Evolutionary conservation across 2,329 filamentous ascomycete species (phyloP), one percentile per base, ranked within the genome.

Genomic region (Talaromyces islandicus): DNA sequence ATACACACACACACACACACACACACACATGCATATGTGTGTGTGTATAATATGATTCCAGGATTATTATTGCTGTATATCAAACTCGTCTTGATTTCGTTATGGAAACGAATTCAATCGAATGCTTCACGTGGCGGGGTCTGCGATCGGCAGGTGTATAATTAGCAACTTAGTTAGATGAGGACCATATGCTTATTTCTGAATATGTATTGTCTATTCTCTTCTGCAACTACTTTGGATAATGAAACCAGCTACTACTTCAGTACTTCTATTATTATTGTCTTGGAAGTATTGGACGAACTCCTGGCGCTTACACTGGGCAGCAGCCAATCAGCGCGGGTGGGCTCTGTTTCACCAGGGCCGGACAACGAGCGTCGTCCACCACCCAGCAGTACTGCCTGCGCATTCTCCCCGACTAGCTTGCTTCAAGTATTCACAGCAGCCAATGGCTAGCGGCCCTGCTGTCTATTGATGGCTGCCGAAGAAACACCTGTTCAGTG

Each of bases 331-430:
- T 46, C 43, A 4, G 43, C 43, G 19, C 32, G 38, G 27, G 19
- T 29, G 32, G 11, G 21, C 25, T 24, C 29, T 60, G 59, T 60
- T 60, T 60, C 59, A 60, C 24, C 35, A 46, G 50, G 53, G n/a
- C 35, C 30, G 41, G 6, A 51, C 46, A 50, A n/a, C 14, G 35
- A 35, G 59, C 54, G n/a, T 30, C 56, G 25, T 41, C 59, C 53
- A 60, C 59, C 59, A 60, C 43, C 19, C n/a, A n/a, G n/a, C n/a
- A n/a, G n/a, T n/a, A n/a, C n/a, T n/a, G n/a, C n/a, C 11, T 46
- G n/a, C n/a, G n/a, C n/a, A 21, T 46, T 7, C 3, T 5, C 10
- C 41, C 10, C 19, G 9, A 24, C 43, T 46, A 46, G 43, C 43
- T 46, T 46, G 43, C 43, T 46, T 46, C 43, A 46, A 27, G 43